Evolutionary conservation across 108 stramenopile species (phyloP), one percentile per base, ranked within the genome.

Genomic region (Asterionellopsis glacialis): DNA sequence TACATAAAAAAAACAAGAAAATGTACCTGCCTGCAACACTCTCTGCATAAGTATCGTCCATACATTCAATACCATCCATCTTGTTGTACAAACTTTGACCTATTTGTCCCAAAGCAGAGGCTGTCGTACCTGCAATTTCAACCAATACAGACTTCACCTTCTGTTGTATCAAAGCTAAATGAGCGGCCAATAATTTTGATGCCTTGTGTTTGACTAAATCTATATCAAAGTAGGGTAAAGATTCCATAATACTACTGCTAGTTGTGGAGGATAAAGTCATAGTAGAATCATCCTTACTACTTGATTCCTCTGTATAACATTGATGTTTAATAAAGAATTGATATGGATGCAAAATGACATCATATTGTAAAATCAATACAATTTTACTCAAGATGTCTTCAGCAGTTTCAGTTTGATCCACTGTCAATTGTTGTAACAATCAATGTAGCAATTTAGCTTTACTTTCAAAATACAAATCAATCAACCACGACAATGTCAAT

Each of bases 11-110:
- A n/a, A n/a, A n/a, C n/a, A n/a, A n/a, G n/a, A n/a, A n/a, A n/a
- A n/a, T n/a, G n/a, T n/a, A n/a, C n/a, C n/a, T n/a, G n/a, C n/a
- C n/a, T n/a, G n/a, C n/a, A n/a, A n/a, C n/a, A n/a, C n/a, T n/a
- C n/a, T n/a, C n/a, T n/a, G n/a, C n/a, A n/a, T n/a, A n/a, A n/a
- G n/a, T n/a, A n/a, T n/a, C n/a, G n/a, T 60, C 56, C 62, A 70
- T 69, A 55, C 84, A 84, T 50, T 93, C 87, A 11, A 69, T 61
- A 1, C 93, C 93, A 57, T 90, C 87, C 1, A 89, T 94, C 48
- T 87, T 90, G 61, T 94, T 89, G 59, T 91, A 94, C 40, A 94
- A 59, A 0, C 82, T 77, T 61, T 94, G 93, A 6, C 93, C 81
- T 55, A 94, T 94, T 18, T 88, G 79, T 53, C 89, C 93, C 39